A percentile compares a stretch with the other conserved stretches of the same genome.
Evolutionary conservation across 768 basidiomycete genomes (phyloP).

Genomic region (Cyclocybe aegerita): DNA sequence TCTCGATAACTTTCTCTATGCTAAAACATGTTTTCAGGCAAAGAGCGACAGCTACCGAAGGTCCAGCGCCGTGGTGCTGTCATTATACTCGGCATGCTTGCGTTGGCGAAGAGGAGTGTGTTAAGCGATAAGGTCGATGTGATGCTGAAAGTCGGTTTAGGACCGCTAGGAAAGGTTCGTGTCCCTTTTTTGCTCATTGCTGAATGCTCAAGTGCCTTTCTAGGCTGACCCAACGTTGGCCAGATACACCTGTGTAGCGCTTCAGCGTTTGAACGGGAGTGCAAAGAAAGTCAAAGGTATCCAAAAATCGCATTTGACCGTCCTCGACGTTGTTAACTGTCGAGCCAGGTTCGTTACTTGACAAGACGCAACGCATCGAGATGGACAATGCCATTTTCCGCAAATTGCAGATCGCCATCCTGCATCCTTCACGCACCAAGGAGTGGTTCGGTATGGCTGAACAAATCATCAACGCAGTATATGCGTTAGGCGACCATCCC

Average conservation of each 20-base stretch:
- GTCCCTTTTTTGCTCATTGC: background rate
- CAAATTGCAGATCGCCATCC: conserved; percentile 78
- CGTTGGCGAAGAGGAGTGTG: conserved; percentile 80
- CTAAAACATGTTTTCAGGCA: conserved; percentile 45
- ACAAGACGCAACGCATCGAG: conserved; percentile 81
- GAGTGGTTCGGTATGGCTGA: conserved; percentile 99
- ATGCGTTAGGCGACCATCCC: conserved; percentile 91
- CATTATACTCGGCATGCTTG: conserved; percentile 96
- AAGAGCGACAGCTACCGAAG: conserved; percentile 70
- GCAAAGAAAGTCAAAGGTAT: conserved; percentile 96
- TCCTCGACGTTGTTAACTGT: conserved; percentile 1
- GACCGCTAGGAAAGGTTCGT: conserved; percentile 75
- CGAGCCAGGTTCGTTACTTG: conserved; percentile 72
- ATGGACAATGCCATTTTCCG: conserved; percentile 88
- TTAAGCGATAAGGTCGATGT: conserved; percentile 74
- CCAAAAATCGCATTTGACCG: background rate
- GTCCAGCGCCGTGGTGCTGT: conserved; percentile 92
- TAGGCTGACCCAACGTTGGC: conserved; percentile 89
- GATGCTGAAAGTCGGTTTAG: conserved; percentile 85
- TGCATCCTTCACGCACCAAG: conserved; percentile 76
- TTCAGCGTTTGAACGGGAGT: conserved; percentile 91
- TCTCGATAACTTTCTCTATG: background rate
- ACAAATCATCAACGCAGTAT: conserved; percentile 95
- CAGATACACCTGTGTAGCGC: conserved; percentile 89
- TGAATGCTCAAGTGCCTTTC: background rate